phyloP scores from a whole-genome alignment of 1,284 basidiomycete genomes.

The Calocybe gambosa region DNA sequence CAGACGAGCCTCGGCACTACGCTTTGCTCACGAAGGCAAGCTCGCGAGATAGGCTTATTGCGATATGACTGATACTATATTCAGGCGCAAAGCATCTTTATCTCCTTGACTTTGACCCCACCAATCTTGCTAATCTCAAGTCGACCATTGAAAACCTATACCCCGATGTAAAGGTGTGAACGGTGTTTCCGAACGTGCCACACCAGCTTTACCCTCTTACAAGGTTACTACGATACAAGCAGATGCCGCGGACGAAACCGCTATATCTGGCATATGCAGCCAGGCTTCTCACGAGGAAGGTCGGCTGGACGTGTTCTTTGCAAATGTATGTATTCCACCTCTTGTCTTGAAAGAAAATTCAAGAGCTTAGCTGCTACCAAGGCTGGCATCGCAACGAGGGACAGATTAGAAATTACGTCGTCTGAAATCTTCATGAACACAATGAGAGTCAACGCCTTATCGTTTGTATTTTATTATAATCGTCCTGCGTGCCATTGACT shows the following conservation, averaged over 20 bases:
- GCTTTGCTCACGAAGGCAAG: constrained; percentile 78
- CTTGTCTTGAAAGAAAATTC: background rate
- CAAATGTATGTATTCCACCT: constrained; percentile 59
- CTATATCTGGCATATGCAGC: constrained; percentile 66
- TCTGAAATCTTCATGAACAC: constrained; percentile 67
- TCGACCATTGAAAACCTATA: constrained; percentile 63
- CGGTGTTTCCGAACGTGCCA: background rate
- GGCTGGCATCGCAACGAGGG: constrained; percentile 56
- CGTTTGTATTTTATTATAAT: constrained; percentile 41
- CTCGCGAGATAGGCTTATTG: background rate
- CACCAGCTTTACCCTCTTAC: background rate
- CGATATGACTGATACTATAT: background rate
- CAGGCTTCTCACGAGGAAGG: constrained; percentile 77
- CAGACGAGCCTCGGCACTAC: constrained; percentile 69
- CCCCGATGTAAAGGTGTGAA: constrained; percentile 67
- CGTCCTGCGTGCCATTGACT: background rate
- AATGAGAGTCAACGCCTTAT: constrained; percentile 78
- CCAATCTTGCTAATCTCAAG: constrained; percentile 70
- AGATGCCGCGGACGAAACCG: constrained; percentile 79
- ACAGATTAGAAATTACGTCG: constrained; percentile 51
- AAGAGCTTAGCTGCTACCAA: constrained; percentile 21
- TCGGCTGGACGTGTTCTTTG: constrained; percentile 88
- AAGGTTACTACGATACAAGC: constrained; percentile 69
- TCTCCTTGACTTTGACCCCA: constrained; percentile 70
- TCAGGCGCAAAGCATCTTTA: constrained; percentile 82